These are phyloP conservation scores for Yarrowia phangngaensis DNA, from an alignment of 805 yeast species.

Conservation along the genomic window DNA sequence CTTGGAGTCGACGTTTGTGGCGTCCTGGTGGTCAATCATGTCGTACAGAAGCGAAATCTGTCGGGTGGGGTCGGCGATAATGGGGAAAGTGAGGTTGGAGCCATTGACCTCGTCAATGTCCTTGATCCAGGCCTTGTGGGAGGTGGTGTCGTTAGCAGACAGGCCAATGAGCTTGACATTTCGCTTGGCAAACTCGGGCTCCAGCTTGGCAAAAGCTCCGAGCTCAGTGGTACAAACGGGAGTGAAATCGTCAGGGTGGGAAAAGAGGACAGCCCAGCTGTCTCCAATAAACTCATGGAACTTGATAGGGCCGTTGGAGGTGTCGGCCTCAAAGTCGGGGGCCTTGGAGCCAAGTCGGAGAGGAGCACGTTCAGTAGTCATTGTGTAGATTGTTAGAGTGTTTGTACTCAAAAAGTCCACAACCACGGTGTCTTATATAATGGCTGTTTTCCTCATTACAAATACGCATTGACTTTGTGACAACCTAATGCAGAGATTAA, in stretches of 20 bases:
- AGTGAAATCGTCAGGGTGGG: conserved; percentile 96
- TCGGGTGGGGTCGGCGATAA: conserved; percentile 82
- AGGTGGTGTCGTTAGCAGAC: conserved; percentile 79
- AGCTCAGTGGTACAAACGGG: conserved; percentile 97
- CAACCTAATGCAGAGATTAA: conserved; percentile 26
- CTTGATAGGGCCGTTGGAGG: conserved; percentile 77
- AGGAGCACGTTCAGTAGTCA: conserved; percentile 29
- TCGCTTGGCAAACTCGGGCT: conserved; percentile 86
- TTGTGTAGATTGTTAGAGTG: no score
- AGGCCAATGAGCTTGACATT: conserved; percentile 85
- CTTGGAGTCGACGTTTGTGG: conserved; percentile 64
- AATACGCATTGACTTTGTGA: conserved; percentile 9
- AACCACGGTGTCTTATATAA: conserved; percentile 8
- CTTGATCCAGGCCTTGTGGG: conserved; percentile 85
- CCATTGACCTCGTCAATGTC: conserved; percentile 87
- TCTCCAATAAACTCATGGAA: conserved; percentile 85
- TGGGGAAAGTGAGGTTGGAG: conserved; percentile 77
- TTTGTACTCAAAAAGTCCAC: no score
- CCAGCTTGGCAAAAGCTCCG: conserved; percentile 89
- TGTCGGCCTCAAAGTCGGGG: conserved; percentile 81
- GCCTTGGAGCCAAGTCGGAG: conserved; percentile 81
- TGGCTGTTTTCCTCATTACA: neutral
- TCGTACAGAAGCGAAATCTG: conserved; percentile 79
- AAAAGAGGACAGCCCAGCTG: conserved; percentile 83
- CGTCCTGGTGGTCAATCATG: conserved; percentile 85